These are phyloP conservation scores for Candolleomyces eurysporus DNA, from an alignment of 768 basidiomycete species.

Conservation along the genomic window DNA sequence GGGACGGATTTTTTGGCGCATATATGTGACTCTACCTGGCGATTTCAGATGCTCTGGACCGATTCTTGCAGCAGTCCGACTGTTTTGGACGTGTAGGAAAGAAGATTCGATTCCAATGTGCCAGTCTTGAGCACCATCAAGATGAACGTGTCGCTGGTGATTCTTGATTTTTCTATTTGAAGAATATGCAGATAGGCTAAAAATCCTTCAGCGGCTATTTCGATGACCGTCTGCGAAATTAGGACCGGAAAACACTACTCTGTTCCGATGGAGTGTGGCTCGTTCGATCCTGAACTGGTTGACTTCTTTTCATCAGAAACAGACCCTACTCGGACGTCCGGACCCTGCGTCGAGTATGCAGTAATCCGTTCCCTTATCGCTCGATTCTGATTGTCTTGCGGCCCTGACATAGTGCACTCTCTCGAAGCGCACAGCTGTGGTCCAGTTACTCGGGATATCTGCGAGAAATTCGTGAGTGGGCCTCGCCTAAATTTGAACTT, in stretches of 20 bases:
- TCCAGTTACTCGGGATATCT: conserved; percentile 84
- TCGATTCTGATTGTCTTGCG: background rate
- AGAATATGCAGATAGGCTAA: background rate
- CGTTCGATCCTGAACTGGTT: conserved; percentile 26
- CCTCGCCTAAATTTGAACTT: conserved; percentile 12
- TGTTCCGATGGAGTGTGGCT: conserved; percentile 62
- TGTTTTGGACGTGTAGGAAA: conserved; percentile 56
- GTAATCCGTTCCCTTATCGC: too few relatives aligned
- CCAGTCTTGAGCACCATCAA: conserved; percentile 56
- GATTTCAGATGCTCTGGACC: background rate
- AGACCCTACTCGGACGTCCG: conserved; percentile 7
- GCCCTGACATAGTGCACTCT: conserved; percentile 53
- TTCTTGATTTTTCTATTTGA: background rate
- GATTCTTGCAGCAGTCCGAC: conserved; percentile 35
- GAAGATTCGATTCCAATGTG: conserved; percentile 47
- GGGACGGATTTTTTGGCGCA: background rate
- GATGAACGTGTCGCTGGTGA: conserved; percentile 57
- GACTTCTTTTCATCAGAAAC: conserved; percentile 11
- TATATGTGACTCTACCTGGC: background rate
- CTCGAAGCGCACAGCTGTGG: conserved; percentile 81
- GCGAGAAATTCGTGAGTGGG: conserved; percentile 67
- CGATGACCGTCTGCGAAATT: conserved; percentile 79
- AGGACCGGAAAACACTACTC: conserved; percentile 69
- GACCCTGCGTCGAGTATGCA: conserved; percentile 31
- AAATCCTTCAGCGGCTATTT: conserved; percentile 57